Evolutionary conservation across 345 rosid genomes (phyloP).

Genomic region (Alliaria petiolata): DNA sequence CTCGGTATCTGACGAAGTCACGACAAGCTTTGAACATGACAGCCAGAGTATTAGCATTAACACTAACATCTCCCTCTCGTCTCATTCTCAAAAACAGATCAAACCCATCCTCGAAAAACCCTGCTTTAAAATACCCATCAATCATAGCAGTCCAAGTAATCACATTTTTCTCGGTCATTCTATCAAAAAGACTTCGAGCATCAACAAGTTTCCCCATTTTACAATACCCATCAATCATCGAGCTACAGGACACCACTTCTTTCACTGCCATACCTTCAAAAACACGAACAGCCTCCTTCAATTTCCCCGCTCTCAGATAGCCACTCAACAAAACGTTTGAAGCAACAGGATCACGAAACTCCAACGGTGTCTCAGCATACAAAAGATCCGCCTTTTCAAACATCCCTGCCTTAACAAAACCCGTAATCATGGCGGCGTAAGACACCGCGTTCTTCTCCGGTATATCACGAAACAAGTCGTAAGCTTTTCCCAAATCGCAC

Average conservation of each 20-base stretch:
- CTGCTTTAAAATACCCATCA: constrained; percentile 65
- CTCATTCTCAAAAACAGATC: constrained; percentile 60
- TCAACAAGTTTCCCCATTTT: constrained; percentile 50
- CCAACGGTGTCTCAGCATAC: constrained; percentile 38
- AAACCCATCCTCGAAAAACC: constrained; percentile 55
- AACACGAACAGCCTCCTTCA: constrained; percentile 49
- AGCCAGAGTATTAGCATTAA: constrained; percentile 59
- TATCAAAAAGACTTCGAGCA: constrained; percentile 53
- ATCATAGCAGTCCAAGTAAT: constrained; percentile 81
- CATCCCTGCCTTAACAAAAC: constrained; percentile 55
- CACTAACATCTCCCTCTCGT: constrained; percentile 40
- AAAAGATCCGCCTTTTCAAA: constrained; percentile 50
- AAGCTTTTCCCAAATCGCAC: constrained; percentile 41
- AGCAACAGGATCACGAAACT: constrained; percentile 66
- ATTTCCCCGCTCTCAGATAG: constrained; percentile 51
- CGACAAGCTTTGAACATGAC: constrained; percentile 65
- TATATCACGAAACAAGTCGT: constrained; percentile 42
- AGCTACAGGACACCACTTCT: constrained; percentile 68
- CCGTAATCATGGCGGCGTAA: constrained; percentile 69
- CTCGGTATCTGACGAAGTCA: constrained; percentile 34
- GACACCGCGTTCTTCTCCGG: constrained; percentile 53
- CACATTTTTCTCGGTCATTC: constrained; percentile 61
- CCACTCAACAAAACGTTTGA: constrained; percentile 70
- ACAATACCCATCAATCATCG: constrained; percentile 75
- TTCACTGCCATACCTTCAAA: constrained; percentile 55